A percentile compares a stretch with the other conserved stretches of the same genome.
Conservation (phyloP, 768 basidiomycete species). For the Calocybe cyanea region DNA sequence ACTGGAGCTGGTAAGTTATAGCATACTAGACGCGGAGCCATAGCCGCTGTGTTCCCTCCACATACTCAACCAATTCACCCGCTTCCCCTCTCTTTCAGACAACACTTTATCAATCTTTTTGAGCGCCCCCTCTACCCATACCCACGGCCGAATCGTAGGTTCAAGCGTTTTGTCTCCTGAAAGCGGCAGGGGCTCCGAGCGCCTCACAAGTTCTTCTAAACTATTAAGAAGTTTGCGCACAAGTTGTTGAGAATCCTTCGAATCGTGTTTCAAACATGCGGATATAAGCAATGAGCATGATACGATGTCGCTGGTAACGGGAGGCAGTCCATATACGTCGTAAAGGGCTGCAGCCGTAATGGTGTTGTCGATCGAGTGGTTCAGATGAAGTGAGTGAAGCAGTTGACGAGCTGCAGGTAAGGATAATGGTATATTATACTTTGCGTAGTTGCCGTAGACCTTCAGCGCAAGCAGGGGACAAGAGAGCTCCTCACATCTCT, state of each 20-base stretch:
- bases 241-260: slow-evolving; percentile 34
- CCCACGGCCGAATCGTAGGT: slow-evolving; percentile 15
- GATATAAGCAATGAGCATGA: slow-evolving; percentile 54
- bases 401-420: slow-evolving; percentile 51
- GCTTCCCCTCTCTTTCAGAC: slow-evolving; percentile 14
- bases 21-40: background rate
- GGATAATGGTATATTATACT: slow-evolving; percentile 54
- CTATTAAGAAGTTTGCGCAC: slow-evolving; percentile 39
- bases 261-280: slow-evolving; percentile 48
- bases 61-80: slow-evolving; percentile 31
- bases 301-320: slow-evolving; percentile 50
- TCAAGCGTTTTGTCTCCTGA: slow-evolving; percentile 5
- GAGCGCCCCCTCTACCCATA: slow-evolving; percentile 28
- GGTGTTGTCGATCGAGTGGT: slow-evolving; percentile 42
- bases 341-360: slow-evolving; percentile 53
- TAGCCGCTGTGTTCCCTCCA: slow-evolving; percentile 19
- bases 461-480: slow-evolving; percentile 55
- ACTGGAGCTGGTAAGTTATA: no score
- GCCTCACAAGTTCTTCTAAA: slow-evolving; percentile 29
- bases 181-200: slow-evolving; percentile 8
- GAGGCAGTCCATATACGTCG: slow-evolving; percentile 48
- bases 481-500: slow-evolving; percentile 56
- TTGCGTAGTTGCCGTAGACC: slow-evolving; percentile 59
- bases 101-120: slow-evolving; percentile 25
- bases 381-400: slow-evolving; percentile 49